Evolutionary conservation across 2,329 filamentous ascomycete genomes (phyloP), one percentile per base, ranked within the genome.

Genomic region (Aureobasidium lini): DNA sequence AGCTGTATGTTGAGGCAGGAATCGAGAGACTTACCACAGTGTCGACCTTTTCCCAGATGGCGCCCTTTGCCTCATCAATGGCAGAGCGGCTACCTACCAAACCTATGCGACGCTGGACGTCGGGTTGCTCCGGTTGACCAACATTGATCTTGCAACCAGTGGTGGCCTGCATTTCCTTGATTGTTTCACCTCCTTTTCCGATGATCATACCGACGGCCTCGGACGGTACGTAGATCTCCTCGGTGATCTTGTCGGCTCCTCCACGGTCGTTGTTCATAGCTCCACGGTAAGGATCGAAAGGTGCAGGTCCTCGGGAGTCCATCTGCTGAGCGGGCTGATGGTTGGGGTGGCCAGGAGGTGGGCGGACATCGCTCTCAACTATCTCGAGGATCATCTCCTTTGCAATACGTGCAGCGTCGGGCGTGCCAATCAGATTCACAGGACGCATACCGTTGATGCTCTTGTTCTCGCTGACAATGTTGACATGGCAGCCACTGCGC

Each of bases 181-280:
- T 96, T 0, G 91, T 95, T 76, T 96, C 91, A 64, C 91, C 91
- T 60, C 90, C 81, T 78, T 95, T 95, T 64, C 92, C 91, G 62
- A 96, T 96, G 64, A 96, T 95, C 91, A 96, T 96, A 62, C 91
- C 91, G 58, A 96, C 91, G 6, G 91, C 88, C 71, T 96, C 91
- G 23, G 90, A 93, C 11, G 91, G 91, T 9, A 96, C 90, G 65
- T 84, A 86, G 63, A 96, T 90, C 42, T 84, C 86, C 68, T 96
- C 90, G 68, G 87, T 91, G 67, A 88, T 81, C 76, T 92, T 93
- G 65, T 89, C 87, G 28, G 71, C 71, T 3, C 73, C 76, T 18
- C 76, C 76, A 61, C 72, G 72, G 34, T 73, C 75, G 37, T 73
- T 73, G 59, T 73, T 34, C 76, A 32, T 71, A 32, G 42, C 73